These are phyloP conservation scores for Penicillium sp. DNA, from an alignment of 2,329 filamentous ascomycete genomes.

Conservation along the genomic window DNA sequence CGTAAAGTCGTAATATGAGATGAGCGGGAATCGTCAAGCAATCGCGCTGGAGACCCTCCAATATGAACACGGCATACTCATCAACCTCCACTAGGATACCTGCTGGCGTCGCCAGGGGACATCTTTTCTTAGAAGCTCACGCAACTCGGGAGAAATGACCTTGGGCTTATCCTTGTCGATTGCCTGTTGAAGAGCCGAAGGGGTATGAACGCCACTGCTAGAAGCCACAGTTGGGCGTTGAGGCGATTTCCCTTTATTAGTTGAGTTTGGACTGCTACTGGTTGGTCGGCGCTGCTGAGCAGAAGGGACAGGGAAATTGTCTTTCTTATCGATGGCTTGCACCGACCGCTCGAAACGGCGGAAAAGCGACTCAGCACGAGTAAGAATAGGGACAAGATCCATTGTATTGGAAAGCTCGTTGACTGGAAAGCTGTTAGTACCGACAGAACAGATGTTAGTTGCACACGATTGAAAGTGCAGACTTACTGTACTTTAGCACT, in stretches of 20 bases:
- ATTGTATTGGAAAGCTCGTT: slow-evolving; percentile 95
- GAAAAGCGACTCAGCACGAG: slow-evolving; percentile 87
- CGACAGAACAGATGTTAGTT: background rate
- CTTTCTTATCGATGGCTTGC: slow-evolving; percentile 88
- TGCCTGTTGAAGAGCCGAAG: slow-evolving; percentile 23
- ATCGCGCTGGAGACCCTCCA: background rate
- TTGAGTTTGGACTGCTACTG: slow-evolving; percentile 17
- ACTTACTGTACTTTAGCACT: slow-evolving; percentile 89
- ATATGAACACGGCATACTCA: background rate
- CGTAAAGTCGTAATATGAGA: background rate
- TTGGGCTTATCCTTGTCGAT: slow-evolving; percentile 45
- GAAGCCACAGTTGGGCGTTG: slow-evolving; percentile 29
- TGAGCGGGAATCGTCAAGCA: background rate
- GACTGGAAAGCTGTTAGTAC: slow-evolving; percentile 57
- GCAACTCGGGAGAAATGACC: slow-evolving; percentile 66
- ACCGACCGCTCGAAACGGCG: slow-evolving; percentile 84
- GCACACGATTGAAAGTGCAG: background rate
- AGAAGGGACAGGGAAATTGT: slow-evolving; percentile 70
- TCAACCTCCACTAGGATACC: slow-evolving; percentile 6
- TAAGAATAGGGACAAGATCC: slow-evolving; percentile 81
- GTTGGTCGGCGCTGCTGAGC: slow-evolving; percentile 54
- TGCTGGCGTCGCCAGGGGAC: slow-evolving; percentile 50
- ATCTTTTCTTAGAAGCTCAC: slow-evolving; percentile 64
- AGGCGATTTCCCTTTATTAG: slow-evolving; percentile 40
- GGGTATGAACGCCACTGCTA: slow-evolving; percentile 31